Percentiles rank a stretch among this genome's conserved stretches.
Evolutionary conservation across 1,284 basidiomycete species (phyloP).

Genomic region (Cryptococcus sp.): DNA sequence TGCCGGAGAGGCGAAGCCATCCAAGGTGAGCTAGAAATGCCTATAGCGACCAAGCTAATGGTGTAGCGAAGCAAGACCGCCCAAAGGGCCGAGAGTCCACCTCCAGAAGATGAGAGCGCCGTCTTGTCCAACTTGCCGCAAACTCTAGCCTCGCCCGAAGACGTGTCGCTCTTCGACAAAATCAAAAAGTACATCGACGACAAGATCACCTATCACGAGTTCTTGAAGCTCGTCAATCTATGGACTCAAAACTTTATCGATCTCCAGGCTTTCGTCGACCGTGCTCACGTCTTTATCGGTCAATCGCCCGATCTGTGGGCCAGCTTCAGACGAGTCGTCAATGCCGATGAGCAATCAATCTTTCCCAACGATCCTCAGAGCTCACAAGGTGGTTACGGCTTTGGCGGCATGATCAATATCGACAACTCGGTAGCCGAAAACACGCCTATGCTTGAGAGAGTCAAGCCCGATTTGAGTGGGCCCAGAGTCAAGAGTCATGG

Average conservation of each 20-base stretch:
- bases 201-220: slow-evolving; percentile 89
- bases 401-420: slow-evolving; percentile 49
- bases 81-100: slow-evolving; percentile 35
- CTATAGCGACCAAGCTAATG: neutral
- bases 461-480: slow-evolving; percentile 52
- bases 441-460: slow-evolving; percentile 59
- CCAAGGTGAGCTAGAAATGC: slow-evolving; percentile 19
- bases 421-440: slow-evolving; percentile 52
- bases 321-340: slow-evolving; percentile 84
- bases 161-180: slow-evolving; percentile 89
- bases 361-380: slow-evolving; percentile 55
- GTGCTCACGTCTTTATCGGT: slow-evolving; percentile 71
- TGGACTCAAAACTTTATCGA: slow-evolving; percentile 94
- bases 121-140: slow-evolving; percentile 23
- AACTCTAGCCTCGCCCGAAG: slow-evolving; percentile 65
- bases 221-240: slow-evolving; percentile 89
- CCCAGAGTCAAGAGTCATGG: slow-evolving; percentile 55
- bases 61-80: slow-evolving; percentile 16
- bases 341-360: slow-evolving; percentile 67
- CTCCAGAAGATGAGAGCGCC: slow-evolving; percentile 30
- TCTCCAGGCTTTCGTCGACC: slow-evolving; percentile 72
- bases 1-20: slow-evolving; percentile 52
- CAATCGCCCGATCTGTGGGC: slow-evolving; percentile 70
- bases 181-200: slow-evolving; percentile 80
- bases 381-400: slow-evolving; percentile 54